phyloP scores from a whole-genome alignment of 768 basidiomycete genomes.

The Lactarius deliciosus region DNA sequence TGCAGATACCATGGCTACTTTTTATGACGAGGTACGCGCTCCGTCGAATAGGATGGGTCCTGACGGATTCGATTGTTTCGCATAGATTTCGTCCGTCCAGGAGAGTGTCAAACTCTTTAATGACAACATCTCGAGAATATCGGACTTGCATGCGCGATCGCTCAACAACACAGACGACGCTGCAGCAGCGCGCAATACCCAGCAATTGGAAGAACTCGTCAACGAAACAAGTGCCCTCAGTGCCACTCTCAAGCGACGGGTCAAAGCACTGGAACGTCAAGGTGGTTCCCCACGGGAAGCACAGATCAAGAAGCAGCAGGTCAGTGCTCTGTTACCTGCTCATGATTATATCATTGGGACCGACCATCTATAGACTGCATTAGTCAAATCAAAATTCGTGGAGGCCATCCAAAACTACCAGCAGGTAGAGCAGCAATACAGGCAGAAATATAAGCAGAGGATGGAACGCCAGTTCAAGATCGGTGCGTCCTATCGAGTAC shows the following conservation, averaged over 20 bases:
- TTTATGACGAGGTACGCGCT: constrained; percentile 69
- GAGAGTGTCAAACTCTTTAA: constrained; percentile 46
- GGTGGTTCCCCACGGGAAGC: constrained; percentile 43
- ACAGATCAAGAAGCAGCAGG: constrained; percentile 49
- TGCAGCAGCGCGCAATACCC: constrained; percentile 41
- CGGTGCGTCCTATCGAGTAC: constrained; percentile 42
- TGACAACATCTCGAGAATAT: constrained; percentile 46
- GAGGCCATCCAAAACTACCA: constrained; percentile 80
- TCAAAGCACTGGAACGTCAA: constrained; percentile 54
- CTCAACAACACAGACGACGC: constrained; percentile 50
- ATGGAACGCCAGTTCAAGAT: constrained; percentile 78
- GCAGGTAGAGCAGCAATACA: constrained; percentile 68
- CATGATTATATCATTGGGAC: not conserved
- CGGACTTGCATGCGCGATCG: constrained; percentile 51
- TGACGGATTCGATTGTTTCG: not conserved
- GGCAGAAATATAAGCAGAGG: constrained; percentile 60
- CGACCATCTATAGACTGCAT: constrained; percentile 44
- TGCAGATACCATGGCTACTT: constrained; percentile 61
- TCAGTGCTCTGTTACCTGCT: constrained; percentile 29
- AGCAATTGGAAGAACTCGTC: constrained; percentile 57
- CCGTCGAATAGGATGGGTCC: not conserved
- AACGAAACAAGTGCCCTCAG: constrained; percentile 59
- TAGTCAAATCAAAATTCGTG: constrained; percentile 67
- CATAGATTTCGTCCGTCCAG: constrained; percentile 51
- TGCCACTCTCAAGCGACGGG: constrained; percentile 55